phyloP scores from a whole-genome alignment of 2,329 filamentous ascomycete genomes.

The Endocalyx cinctus region DNA sequence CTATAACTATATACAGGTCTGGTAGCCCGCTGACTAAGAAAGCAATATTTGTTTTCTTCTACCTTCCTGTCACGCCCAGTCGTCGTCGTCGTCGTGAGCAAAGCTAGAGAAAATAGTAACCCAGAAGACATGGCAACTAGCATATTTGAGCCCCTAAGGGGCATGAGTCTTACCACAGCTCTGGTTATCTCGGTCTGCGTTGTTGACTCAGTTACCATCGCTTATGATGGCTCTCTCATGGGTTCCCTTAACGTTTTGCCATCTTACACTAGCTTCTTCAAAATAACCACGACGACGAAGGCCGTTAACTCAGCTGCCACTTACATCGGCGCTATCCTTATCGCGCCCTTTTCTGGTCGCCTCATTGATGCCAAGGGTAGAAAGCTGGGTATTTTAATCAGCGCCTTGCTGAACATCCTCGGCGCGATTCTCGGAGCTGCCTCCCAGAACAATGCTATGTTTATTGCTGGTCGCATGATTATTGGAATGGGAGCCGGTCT shows the following conservation, averaged over 20 bases:
- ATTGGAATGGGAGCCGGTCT: conserved; percentile 16
- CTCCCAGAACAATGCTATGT: conserved; percentile 22
- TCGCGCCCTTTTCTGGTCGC: conserved; percentile 1
- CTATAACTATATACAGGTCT: too few relatives aligned
- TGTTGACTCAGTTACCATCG: too few relatives aligned
- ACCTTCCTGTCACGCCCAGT: too few relatives aligned
- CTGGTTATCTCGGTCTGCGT: too few relatives aligned
- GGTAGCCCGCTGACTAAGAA: too few relatives aligned
- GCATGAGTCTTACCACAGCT: too few relatives aligned
- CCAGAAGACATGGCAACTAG: too few relatives aligned
- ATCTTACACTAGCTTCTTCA: conserved; percentile 27
- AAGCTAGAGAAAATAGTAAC: too few relatives aligned
- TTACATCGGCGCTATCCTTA: conserved; percentile 20
- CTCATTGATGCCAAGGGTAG: conserved; percentile 19
- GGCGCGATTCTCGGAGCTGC: conserved; percentile 16
- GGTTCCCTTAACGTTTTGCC: conserved; percentile 30
- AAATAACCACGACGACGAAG: conserved; percentile 26
- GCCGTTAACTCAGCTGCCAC: conserved; percentile 25
- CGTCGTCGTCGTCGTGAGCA: too few relatives aligned
- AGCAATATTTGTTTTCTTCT: too few relatives aligned
- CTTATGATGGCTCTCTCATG: conserved; percentile 30
- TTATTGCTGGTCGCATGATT: conserved; percentile 20
- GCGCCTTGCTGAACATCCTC: conserved; percentile 14
- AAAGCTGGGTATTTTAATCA: conserved; percentile 14
- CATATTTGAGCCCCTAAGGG: too few relatives aligned